Base-by-base conservation (phyloP, 2,329 filamentous ascomycete genomes). In the Penicillium sp. region DNA sequence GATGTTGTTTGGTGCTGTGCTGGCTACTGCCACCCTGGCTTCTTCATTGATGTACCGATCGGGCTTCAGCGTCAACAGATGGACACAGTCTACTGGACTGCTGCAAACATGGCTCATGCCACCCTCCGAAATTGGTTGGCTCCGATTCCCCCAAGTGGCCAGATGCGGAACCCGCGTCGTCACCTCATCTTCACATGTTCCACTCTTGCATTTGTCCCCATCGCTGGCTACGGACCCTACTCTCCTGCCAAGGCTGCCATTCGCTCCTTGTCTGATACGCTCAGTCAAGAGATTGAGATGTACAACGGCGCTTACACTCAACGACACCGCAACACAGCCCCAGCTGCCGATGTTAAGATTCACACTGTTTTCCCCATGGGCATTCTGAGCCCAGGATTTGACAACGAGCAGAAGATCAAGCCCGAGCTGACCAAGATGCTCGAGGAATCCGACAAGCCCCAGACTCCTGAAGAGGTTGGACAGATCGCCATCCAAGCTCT, bases 1-100 rank as follows among this genome's bases (percentile, higher is more conserved):
- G 93, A 97, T 70, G 82, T 97, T 54, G 89, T 97, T 31, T 97
- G 94, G 92, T 92, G 90, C 70, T 83, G 92, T 49, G 93, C 93
- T 3, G 93, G 93, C 57, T 80, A 84, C 60, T 84, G 89, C 6
- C 81, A 79, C 15, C 92, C 92, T 0, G 82, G 84, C 33, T 87
- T 96, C 58, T 96, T 93, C 77, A 73, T 89, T 61, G 89, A 96
- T 58, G 85, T 85, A 37, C 81, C 88, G 8, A 78, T 90, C 50
- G 77, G 85, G 7, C 83, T 82, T 11, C 78, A 92, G 62, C 83
- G 88, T 41, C 79, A 81, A 61, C 90, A 96, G 72, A 96, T 96
- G 90, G 90, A 96, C 69, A 84, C 93, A 64, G 93, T 97, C 76
- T 97, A 90, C 78, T 96, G 88, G 82, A 89, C 90, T 47, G 86